Percentiles rank a stretch among this genome's conserved stretches.
Evolutionary conservation across 2,329 filamentous ascomycete species (phyloP).

Genomic region (Aureobasidium sp.): DNA sequence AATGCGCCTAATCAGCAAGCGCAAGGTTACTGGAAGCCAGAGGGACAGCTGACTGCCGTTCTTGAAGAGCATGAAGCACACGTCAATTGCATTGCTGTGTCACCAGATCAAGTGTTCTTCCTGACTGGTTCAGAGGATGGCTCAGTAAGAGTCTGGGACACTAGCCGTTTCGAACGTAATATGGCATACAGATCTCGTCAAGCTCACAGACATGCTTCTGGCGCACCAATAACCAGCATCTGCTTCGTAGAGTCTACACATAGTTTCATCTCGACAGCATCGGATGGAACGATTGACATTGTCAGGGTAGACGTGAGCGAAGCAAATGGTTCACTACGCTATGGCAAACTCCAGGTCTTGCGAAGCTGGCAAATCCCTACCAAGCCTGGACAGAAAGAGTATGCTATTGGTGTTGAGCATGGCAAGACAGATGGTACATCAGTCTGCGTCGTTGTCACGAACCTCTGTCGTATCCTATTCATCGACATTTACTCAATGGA

Average conservation of each 20-base stretch:
- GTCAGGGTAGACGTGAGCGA: slow-evolving; percentile 68
- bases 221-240: slow-evolving; percentile 66
- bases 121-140: slow-evolving; percentile 90
- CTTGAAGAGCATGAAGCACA: slow-evolving; percentile 80
- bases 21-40: slow-evolving; percentile 69
- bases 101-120: slow-evolving; percentile 91
- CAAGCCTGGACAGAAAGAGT: slow-evolving; percentile 44
- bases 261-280: slow-evolving; percentile 83
- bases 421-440: slow-evolving; percentile 76
- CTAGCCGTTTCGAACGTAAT: slow-evolving; percentile 80
- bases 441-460: slow-evolving; percentile 79
- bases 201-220: slow-evolving; percentile 67
- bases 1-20: slow-evolving; percentile 31
- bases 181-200: slow-evolving; percentile 80
- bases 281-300: slow-evolving; percentile 82
- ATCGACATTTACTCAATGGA: slow-evolving; percentile 84
- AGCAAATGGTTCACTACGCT: slow-evolving; percentile 48
- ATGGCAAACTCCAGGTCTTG: slow-evolving; percentile 67
- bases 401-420: slow-evolving; percentile 86
- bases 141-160: slow-evolving; percentile 87
- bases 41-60: slow-evolving; percentile 74
- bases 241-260: slow-evolving; percentile 93
- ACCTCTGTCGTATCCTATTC: slow-evolving; percentile 70
- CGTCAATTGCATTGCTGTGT: slow-evolving; percentile 71
- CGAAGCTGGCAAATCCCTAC: slow-evolving; percentile 65